Percentiles rank a stretch among this genome's conserved stretches.
phyloP scores from a whole-genome alignment of 1,284 basidiomycete species.

The Naganishia sp. region DNA sequence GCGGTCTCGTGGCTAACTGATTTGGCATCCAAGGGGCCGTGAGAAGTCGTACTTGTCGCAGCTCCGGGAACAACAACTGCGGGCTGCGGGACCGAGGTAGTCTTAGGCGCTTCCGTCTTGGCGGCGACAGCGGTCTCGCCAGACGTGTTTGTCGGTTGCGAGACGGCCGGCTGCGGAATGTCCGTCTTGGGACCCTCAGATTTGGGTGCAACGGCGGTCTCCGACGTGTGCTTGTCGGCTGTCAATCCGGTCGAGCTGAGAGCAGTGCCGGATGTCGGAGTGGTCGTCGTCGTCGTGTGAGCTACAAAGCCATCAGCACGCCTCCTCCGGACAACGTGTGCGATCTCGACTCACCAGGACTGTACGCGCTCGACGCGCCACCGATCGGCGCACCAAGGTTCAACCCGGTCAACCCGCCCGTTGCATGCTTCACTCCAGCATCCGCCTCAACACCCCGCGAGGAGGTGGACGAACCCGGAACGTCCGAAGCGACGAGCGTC shows the following conservation, averaged over 20 bases:
- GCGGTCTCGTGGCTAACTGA: slow-evolving; percentile 7
- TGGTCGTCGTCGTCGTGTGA: slow-evolving; percentile 8
- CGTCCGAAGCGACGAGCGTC: slow-evolving; percentile 6
- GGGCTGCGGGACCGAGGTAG: slow-evolving; percentile 23
- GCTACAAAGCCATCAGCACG: neutral
- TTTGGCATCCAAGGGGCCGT: slow-evolving; percentile 10
- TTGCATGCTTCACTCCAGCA: neutral
- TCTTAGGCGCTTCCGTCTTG: slow-evolving; percentile 17
- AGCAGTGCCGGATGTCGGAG: neutral
- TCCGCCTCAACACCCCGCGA: neutral
- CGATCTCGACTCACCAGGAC: neutral
- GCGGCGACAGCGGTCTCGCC: slow-evolving; percentile 22
- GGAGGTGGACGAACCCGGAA: slow-evolving; percentile 13
- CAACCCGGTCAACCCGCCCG: slow-evolving; percentile 22
- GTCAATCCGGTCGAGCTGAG: neutral
- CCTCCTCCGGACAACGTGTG: neutral
- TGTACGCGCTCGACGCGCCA: neutral
- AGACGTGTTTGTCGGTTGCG: neutral
- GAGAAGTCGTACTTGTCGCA: neutral
- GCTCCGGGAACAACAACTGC: slow-evolving; percentile 21
- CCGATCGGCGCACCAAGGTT: slow-evolving; percentile 31
- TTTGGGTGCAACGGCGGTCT: slow-evolving; percentile 23
- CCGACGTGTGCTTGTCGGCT: slow-evolving; percentile 10
- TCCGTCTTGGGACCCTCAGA: slow-evolving; percentile 17
- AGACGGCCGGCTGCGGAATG: slow-evolving; percentile 26